Evolutionary conservation across 2,329 filamentous ascomycete species (phyloP).

Genomic region (Chalara sp.): DNA sequence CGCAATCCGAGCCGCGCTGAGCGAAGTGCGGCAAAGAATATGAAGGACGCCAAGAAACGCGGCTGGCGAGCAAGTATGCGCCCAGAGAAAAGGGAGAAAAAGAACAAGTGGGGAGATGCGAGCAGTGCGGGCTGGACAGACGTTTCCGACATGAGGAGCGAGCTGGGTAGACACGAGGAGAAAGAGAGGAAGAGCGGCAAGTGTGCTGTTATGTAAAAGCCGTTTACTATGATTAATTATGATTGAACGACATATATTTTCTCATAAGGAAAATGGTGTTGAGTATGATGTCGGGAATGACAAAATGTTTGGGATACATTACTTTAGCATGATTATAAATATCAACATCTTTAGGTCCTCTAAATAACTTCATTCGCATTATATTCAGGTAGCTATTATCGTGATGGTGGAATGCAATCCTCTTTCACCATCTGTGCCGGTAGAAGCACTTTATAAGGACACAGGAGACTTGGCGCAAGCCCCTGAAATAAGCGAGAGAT

Average conservation of each 20-base stretch:
- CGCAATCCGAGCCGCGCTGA: slow-evolving; percentile 46
- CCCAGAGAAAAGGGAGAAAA: slow-evolving; percentile 29
- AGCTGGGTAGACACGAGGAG: slow-evolving; percentile 16
- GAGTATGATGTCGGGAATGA: too few species aligned
- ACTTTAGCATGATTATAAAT: too few species aligned
- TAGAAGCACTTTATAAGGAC: too few species aligned
- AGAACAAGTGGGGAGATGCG: slow-evolving; percentile 35
- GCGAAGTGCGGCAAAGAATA: slow-evolving; percentile 55
- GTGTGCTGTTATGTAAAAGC: slow-evolving; percentile 45
- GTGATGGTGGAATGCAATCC: too few species aligned
- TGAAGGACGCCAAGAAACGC: slow-evolving; percentile 50
- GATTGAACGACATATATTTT: too few species aligned
- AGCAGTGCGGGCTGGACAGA: slow-evolving; percentile 49
- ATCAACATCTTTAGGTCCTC: background rate
- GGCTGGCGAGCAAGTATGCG: slow-evolving; percentile 40
- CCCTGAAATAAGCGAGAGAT: too few species aligned
- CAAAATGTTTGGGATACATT: too few species aligned
- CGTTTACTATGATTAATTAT: too few species aligned
- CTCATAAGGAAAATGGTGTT: too few species aligned
- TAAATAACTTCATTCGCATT: background rate
- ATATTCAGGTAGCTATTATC: background rate
- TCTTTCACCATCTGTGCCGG: too few species aligned
- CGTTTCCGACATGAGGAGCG: slow-evolving; percentile 21
- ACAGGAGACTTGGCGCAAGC: too few species aligned
- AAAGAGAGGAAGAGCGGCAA: slow-evolving; percentile 35